Evolutionary conservation across 768 basidiomycete genomes (phyloP).

Genomic region (Agrocybe chaxingu): DNA sequence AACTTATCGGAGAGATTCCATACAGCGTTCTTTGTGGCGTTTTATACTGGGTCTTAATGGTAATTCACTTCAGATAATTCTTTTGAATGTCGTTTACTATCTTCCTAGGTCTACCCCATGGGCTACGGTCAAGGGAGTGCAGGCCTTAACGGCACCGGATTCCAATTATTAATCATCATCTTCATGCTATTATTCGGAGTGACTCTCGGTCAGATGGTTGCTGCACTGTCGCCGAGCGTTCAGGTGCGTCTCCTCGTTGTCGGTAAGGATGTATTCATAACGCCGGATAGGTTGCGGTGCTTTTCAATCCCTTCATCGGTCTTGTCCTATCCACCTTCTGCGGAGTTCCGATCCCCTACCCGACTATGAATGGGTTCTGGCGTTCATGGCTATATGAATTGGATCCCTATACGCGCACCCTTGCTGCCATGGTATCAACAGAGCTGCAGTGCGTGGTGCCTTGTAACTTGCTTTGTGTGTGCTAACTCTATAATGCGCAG

Average conservation of each 20-base stretch:
- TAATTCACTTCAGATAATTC: conserved; percentile 17
- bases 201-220: conserved; percentile 70
- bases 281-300: conserved; percentile 56
- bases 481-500: conserved; percentile 26
- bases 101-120: conserved; percentile 53
- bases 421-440: conserved; percentile 73
- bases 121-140: conserved; percentile 62
- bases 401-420: conserved; percentile 64
- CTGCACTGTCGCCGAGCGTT: conserved; percentile 72
- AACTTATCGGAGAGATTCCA: conserved; percentile 79
- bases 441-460: conserved; percentile 58
- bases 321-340: conserved; percentile 70
- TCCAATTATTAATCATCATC: conserved; percentile 67
- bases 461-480: neutral
- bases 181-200: conserved; percentile 68
- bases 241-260: conserved; percentile 32
- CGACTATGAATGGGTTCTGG: conserved; percentile 65
- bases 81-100: neutral
- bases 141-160: conserved; percentile 62
- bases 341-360: conserved; percentile 75
- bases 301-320: conserved; percentile 76
- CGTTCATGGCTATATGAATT: conserved; percentile 75
- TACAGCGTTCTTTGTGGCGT: conserved; percentile 67
- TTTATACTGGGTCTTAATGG: conserved; percentile 76
- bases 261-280: conserved; percentile 21